phyloP scores from a whole-genome alignment of 1,139 yeast species.

The Taiozyma sp. region DNA sequence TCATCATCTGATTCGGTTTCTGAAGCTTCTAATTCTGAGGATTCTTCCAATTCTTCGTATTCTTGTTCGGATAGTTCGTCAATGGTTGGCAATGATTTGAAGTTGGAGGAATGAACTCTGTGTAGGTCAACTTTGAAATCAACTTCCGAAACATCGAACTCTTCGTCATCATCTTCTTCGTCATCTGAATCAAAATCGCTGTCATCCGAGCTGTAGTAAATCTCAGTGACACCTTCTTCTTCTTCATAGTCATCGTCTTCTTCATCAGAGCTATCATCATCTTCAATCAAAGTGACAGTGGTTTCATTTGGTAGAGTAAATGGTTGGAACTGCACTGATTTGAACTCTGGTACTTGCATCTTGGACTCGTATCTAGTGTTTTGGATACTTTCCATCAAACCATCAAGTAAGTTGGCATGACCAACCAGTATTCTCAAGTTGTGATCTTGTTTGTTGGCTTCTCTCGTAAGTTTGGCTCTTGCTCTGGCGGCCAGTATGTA shows the following conservation, averaged over 20 bases:
- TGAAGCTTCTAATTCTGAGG: slow-evolving; percentile 4
- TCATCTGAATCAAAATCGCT: slow-evolving; percentile 9
- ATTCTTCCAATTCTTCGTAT: slow-evolving; percentile 12
- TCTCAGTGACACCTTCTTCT: not conserved
- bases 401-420: slow-evolving; percentile 75
- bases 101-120: slow-evolving; percentile 6
- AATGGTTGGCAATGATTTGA: slow-evolving; percentile 16
- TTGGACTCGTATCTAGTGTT: slow-evolving; percentile 10
- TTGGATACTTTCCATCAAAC: slow-evolving; percentile 46
- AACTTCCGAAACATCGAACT: not conserved
- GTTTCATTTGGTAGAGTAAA: slow-evolving; percentile 6
- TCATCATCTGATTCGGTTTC: slow-evolving; percentile 12
- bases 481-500: slow-evolving; percentile 68
- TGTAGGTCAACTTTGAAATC: slow-evolving; percentile 1
- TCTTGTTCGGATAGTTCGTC: slow-evolving; percentile 18
- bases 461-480: slow-evolving; percentile 60
- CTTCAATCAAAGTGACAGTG: slow-evolving; percentile 19
- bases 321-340: slow-evolving; percentile 3
- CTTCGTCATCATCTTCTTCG: slow-evolving; percentile 11
- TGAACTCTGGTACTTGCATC: not conserved
- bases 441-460: slow-evolving; percentile 59
- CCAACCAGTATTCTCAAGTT: slow-evolving; percentile 59
- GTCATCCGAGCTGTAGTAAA: slow-evolving; percentile 3
- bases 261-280: slow-evolving; percentile 20
- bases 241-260: slow-evolving; percentile 13